Base-by-base conservation (phyloP, 345 rosid genomes). In the Eucalyptus albens region DNA sequence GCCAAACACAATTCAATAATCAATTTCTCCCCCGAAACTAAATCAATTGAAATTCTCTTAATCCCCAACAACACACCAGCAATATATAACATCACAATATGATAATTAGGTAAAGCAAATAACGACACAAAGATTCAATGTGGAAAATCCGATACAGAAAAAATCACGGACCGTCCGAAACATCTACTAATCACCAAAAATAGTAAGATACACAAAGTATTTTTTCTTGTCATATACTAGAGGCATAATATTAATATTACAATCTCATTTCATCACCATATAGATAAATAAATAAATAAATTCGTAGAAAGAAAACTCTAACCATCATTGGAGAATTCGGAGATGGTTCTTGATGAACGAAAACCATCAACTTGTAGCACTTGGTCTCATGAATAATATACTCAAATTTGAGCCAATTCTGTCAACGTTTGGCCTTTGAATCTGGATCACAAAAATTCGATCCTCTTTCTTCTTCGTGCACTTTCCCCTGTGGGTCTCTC, bases 101-200 rank as follows among this genome's bases (percentile, higher is more conserved):
- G 7, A 50, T 50, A 15, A 50, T 7, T 50, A 15, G 21, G 0
- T 0, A 51, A 51, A 17, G 9, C 8, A 51, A 51, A 51, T 17
- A 51, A 51, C 4, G 1, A 51, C 9, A 17, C 2, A 51, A 51
- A 0, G 0, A 51, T 8, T 51, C 0, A 51, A 53, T 0, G 10
- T 19, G 5, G 0, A 53, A 53, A 19, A 53, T 2, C 1, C 1
- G 1, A 53, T 53, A 0, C 0, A 0, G 0, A 0, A 53, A 53
- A 53, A 53, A 19, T 0, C 10, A 51, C 5, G 2, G 10, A 8
- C 0, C 0, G 0, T 2, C 4, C 56, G 1, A 53, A 53, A 53
- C 24, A 53, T 53, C 2, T 0, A 3, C 0, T 53, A 3, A 53
- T 53, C 24, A 53, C 4, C 0, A 3, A 19, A 0, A 53, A 19